Evolutionary conservation across 176 grass and related monocot species (phyloP).

Genomic region (Oryza nivara): DNA sequence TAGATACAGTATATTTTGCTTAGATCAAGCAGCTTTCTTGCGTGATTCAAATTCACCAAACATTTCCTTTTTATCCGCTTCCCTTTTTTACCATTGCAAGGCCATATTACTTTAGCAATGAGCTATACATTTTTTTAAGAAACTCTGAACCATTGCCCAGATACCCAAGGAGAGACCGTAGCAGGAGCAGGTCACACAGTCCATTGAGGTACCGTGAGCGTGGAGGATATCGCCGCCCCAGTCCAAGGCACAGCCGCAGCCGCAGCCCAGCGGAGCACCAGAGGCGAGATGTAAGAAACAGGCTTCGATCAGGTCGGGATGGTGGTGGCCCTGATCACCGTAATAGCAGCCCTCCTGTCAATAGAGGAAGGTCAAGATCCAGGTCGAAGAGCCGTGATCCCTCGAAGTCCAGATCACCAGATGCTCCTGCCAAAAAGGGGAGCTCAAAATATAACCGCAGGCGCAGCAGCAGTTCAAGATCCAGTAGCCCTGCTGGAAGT

Average conservation of each 20-base stretch:
- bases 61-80: neutral
- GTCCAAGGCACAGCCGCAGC: slow-evolving; percentile 55
- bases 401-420: slow-evolving; percentile 48
- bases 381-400: slow-evolving; percentile 40
- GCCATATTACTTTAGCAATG: slow-evolving; percentile 10
- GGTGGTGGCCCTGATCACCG: neutral
- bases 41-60: neutral
- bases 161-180: slow-evolving; percentile 58
- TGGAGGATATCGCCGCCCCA: slow-evolving; percentile 48
- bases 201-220: slow-evolving; percentile 40
- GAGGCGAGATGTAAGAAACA: slow-evolving; percentile 18
- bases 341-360: slow-evolving; percentile 31
- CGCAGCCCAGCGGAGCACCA: slow-evolving; percentile 38
- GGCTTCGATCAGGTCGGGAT: slow-evolving; percentile 46
- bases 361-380: slow-evolving; percentile 59
- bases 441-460: slow-evolving; percentile 53
- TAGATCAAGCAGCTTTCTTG: slow-evolving; percentile 9
- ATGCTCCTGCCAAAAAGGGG: slow-evolving; percentile 39
- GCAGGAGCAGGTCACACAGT: slow-evolving; percentile 62
- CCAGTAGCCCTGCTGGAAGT: slow-evolving; percentile 62
- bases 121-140: neutral
- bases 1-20: slow-evolving; percentile 8
- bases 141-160: slow-evolving; percentile 10
- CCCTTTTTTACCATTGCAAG: neutral
- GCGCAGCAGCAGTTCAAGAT: slow-evolving; percentile 67